A percentile compares a stretch with the other conserved stretches of the same genome.
These are phyloP conservation scores for Paecilomyces variotii DNA, from an alignment of 2,329 filamentous ascomycete species.

Conservation along the genomic window DNA sequence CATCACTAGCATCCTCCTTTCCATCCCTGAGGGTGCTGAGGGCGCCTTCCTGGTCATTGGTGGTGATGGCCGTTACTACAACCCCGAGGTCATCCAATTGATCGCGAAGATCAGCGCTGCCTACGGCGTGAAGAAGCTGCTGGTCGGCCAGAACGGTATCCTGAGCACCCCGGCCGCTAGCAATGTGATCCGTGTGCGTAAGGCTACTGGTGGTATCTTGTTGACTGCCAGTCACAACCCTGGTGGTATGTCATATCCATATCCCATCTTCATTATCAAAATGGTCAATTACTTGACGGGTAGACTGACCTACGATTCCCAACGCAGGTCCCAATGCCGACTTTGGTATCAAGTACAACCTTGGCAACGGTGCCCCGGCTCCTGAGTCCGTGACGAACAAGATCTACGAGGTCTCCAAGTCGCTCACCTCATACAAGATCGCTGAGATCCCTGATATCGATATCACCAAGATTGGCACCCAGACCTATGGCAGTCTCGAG, in stretches of 20 bases:
- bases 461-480: slow-evolving; percentile 70
- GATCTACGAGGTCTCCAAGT: slow-evolving; percentile 89
- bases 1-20: slow-evolving; percentile 85
- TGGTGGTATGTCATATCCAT: slow-evolving; percentile 58
- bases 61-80: slow-evolving; percentile 94
- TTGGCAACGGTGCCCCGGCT: slow-evolving; percentile 89
- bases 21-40: slow-evolving; percentile 88
- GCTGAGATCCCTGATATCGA: slow-evolving; percentile 80
- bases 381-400: slow-evolving; percentile 97
- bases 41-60: slow-evolving; percentile 91
- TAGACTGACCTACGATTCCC: neutral
- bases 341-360: slow-evolving; percentile 99
- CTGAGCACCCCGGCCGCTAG: slow-evolving; percentile 93
- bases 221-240: slow-evolving; percentile 98
- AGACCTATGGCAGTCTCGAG: slow-evolving; percentile 77
- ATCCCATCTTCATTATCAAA: neutral
- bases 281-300: neutral
- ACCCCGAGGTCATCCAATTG: slow-evolving; percentile 90
- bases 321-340: slow-evolving; percentile 74
- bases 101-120: slow-evolving; percentile 96
- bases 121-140: slow-evolving; percentile 97
- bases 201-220: slow-evolving; percentile 93
- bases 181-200: slow-evolving; percentile 88
- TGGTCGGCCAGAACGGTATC: slow-evolving; percentile 94
- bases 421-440: slow-evolving; percentile 84